Percentiles rank a stretch among this genome's conserved stretches.
phyloP scores from a whole-genome alignment of 2,329 filamentous ascomycete genomes.

The Bisporella sp. region DNA sequence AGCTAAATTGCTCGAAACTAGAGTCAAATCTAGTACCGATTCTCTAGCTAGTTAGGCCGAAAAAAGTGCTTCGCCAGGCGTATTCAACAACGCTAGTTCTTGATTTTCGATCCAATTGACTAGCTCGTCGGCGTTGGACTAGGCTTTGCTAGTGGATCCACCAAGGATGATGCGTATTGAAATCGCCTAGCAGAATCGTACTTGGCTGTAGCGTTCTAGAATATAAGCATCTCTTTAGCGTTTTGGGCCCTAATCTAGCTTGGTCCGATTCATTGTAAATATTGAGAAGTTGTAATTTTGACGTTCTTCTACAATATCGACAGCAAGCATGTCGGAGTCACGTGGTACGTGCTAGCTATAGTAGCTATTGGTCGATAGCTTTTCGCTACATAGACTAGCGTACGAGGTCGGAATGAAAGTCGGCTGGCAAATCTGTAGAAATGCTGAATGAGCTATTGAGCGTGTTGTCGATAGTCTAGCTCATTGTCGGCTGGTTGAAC shows the following conservation, averaged over 20 bases:
- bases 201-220: neutral
- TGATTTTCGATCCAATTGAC: neutral
- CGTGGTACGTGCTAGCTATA: neutral
- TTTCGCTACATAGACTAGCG: neutral
- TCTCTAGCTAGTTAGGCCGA: neutral
- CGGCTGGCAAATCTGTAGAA: neutral
- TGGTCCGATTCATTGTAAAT: neutral
- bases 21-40: neutral
- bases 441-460: neutral
- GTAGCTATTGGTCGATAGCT: neutral
- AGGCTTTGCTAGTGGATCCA: neutral
- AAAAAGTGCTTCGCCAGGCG: neutral
- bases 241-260: neutral
- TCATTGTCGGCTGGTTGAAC: neutral
- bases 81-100: neutral
- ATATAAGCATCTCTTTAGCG: neutral
- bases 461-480: neutral
- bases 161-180: neutral
- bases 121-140: neutral
- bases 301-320: neutral
- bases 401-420: neutral
- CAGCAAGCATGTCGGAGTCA: neutral
- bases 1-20: neutral
- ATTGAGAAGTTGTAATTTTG: neutral
- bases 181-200: neutral